Conservation (phyloP, 371 early-diverging fungal genomes). For the Mucor lusitanicus region DNA sequence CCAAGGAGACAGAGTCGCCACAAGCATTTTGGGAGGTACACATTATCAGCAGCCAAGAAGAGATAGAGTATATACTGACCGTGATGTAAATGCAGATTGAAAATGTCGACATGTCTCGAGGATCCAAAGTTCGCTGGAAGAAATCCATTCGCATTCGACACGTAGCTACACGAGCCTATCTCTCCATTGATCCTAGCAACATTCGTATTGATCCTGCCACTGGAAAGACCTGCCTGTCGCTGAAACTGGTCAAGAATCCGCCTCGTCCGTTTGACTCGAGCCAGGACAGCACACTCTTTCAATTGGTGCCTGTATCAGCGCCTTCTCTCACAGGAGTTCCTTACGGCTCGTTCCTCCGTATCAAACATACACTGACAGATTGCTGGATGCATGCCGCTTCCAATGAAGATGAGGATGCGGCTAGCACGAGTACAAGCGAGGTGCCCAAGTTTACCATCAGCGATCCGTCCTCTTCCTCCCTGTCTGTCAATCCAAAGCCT, state of each 20-base stretch:
- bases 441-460: neutral
- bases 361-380: conserved; percentile 50
- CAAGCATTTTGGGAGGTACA: conserved; percentile 57
- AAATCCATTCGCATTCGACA: conserved; percentile 48
- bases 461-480: neutral
- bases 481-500: neutral
- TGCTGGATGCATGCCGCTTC: conserved; percentile 54
- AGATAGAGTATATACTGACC: neutral
- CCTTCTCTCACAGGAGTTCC: conserved; percentile 19
- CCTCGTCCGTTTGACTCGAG: conserved; percentile 6
- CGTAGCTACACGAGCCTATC: conserved; percentile 45
- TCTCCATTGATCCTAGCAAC: conserved; percentile 46
- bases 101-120: conserved; percentile 28
- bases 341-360: conserved; percentile 43
- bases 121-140: conserved; percentile 48
- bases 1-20: conserved; percentile 54
- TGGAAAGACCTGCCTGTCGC: conserved; percentile 37
- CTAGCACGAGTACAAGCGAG: neutral
- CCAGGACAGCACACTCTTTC: conserved; percentile 44
- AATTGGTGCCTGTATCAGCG: conserved; percentile 34
- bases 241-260: conserved; percentile 35
- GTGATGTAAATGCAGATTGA: conserved; percentile 29
- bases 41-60: neutral
- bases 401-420: conserved; percentile 11
- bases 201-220: conserved; percentile 39